Conservation (phyloP, 1,139 yeast species). For the Taphrina deformans region DNA sequence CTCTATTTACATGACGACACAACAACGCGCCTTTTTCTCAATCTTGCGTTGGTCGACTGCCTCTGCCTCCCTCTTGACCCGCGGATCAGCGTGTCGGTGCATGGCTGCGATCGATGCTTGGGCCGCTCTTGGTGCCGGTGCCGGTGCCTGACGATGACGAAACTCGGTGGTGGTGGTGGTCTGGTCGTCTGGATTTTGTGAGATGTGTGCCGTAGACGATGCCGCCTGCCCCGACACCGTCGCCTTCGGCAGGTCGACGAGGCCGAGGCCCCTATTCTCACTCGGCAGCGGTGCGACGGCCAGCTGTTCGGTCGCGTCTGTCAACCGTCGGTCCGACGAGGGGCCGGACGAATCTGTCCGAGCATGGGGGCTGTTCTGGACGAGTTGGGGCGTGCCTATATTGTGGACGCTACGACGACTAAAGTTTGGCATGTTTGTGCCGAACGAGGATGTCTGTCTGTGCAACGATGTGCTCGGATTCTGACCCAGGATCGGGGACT, state of each 20-base stretch:
- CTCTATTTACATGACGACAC: constrained; percentile 2
- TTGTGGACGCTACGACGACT: constrained; percentile 6
- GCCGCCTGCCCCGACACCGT: background rate
- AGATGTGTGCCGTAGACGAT: too few relatives aligned
- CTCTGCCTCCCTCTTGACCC: background rate
- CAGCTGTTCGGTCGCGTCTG: background rate
- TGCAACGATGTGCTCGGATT: background rate
- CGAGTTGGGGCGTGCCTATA: background rate
- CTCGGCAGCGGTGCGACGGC: constrained; percentile 1
- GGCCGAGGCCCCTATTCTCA: background rate
- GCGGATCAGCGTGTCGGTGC: background rate
- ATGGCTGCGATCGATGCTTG: background rate
- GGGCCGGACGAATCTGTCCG: background rate
- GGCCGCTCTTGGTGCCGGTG: background rate
- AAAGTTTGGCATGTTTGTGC: constrained; percentile 2
- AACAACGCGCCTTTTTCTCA: background rate
- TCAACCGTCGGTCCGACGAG: background rate
- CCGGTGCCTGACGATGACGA: background rate
- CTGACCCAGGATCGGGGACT: constrained; percentile 1
- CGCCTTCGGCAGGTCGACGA: background rate
- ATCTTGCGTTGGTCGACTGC: background rate
- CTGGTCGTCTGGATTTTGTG: too few relatives aligned
- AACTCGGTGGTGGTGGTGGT: too few relatives aligned
- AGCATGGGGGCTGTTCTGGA: background rate
- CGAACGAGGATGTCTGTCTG: background rate